Evolutionary conservation across 192 early-diverging fungal species (phyloP), one percentile per base, ranked within the genome.

Genomic region (Backusella westeae): DNA sequence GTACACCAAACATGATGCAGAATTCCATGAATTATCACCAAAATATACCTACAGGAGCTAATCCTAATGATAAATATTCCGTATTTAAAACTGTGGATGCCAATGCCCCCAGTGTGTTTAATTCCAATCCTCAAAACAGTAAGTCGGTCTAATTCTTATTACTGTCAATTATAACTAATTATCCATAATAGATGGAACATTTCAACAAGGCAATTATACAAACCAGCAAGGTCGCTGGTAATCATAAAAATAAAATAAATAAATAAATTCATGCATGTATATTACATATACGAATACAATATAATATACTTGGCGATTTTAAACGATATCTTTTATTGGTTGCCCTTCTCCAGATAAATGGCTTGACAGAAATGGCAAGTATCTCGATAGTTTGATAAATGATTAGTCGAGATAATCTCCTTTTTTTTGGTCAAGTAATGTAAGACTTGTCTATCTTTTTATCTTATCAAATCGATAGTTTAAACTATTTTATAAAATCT

Each of bases 31-130:
- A 39, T 34, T 35, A 46, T 15, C 23, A 53, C 49, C n/a, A 36
- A 75, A 26, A 41, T 75, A 67, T 46, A 53, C 15, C 68, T 52
- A 67, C 10, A 15, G 36, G 8, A 42, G 5, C 63, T 70, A 41
- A 81, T 3, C 34, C 72, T 26, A 77, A 69, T 49, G 80, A 81
- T 65, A 75, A 72, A 56, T 81, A 81, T 69, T 75, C 80, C 26
- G 76, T 81, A 46, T 81, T 81, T 52, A 81, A 77, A 36, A 63
- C 42, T 6, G 63, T 81, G 6, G 65, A 72, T 39, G 41, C 75
- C 15, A 35, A 49, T 35, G 69, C 75, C 10, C 75, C 80, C 14
- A 81, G 80, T 70, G 75, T 81, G 10, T 81, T 81, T 41, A 74
- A 68, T 65, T 63, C 56, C 56, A 63, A 63, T 12, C n/a, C 26